phyloP scores from a whole-genome alignment of 345 rosid species.

The Erysimum cheiranthoides region DNA sequence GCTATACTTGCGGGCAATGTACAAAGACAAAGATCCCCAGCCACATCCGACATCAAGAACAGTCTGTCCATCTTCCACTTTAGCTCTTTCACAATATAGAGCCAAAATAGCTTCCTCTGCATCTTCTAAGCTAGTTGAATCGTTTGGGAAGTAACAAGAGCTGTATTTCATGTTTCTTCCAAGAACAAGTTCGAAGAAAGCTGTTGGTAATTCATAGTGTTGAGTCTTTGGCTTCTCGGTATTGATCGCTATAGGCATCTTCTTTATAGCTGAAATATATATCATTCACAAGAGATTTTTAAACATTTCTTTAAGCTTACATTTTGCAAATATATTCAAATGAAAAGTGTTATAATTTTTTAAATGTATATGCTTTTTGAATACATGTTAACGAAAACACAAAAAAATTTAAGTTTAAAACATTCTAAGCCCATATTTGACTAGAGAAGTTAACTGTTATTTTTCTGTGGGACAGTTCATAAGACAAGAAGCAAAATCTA shows the following conservation, averaged over 20 bases:
- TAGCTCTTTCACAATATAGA: conserved; percentile 71
- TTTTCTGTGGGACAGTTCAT: background rate
- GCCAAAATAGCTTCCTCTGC: conserved; percentile 84
- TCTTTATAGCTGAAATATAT: conserved; percentile 54
- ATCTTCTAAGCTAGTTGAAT: conserved; percentile 65
- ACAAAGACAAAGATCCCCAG: conserved; percentile 83
- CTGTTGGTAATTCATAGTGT: conserved; percentile 84
- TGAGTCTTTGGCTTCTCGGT: conserved; percentile 74
- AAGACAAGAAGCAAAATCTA: conserved; percentile 1
- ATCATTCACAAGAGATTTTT: background rate
- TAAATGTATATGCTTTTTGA: background rate
- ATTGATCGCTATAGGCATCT: conserved; percentile 81
- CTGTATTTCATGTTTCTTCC: conserved; percentile 84
- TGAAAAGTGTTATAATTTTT: background rate
- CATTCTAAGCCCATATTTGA: background rate
- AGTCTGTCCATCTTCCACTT: conserved; percentile 71
- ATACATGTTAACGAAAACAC: background rate
- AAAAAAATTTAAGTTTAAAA: background rate
- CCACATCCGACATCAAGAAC: conserved; percentile 94
- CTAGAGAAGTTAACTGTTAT: background rate
- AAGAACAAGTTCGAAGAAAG: conserved; percentile 84
- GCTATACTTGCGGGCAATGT: conserved; percentile 69
- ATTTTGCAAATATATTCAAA: background rate
- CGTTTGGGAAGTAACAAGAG: conserved; percentile 72
- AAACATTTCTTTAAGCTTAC: background rate